These are phyloP conservation scores for Tilletia horrida DNA, from an alignment of 1,284 basidiomycete genomes.

Conservation along the genomic window DNA sequence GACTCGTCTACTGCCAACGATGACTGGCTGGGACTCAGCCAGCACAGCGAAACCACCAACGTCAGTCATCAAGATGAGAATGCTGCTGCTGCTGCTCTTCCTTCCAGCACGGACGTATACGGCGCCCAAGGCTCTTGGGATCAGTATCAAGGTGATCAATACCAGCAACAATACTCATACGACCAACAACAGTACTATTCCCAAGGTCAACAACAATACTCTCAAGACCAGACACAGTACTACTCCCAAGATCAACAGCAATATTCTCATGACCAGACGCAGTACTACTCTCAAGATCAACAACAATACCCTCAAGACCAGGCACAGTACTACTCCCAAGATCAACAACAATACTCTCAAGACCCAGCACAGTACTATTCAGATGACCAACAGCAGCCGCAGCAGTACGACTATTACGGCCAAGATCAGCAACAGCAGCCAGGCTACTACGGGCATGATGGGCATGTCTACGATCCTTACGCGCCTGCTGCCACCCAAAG, in stretches of 20 bases:
- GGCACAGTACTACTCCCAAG: constrained; percentile 1
- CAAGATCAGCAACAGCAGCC: constrained; percentile 13
- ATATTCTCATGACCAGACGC: constrained; percentile 11
- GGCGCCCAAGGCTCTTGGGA: constrained; percentile 17
- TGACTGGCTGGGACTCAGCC: constrained; percentile 30
- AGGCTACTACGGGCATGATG: background rate
- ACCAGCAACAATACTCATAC: constrained; percentile 16
- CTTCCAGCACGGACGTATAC: constrained; percentile 6
- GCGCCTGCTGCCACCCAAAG: too few relatives aligned
- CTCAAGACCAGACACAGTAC: background rate
- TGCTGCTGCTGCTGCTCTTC: too few relatives aligned
- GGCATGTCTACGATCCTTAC: too few relatives aligned
- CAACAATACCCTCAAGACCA: constrained; percentile 19
- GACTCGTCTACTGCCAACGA: constrained; percentile 30
- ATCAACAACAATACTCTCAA: constrained; percentile 12
- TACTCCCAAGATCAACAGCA: background rate
- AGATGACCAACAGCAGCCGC: constrained; percentile 6
- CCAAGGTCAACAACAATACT: constrained; percentile 22
- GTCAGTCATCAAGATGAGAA: constrained; percentile 24
- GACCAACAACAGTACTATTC: constrained; percentile 13
- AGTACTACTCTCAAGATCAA: constrained; percentile 19
- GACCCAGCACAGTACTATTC: background rate
- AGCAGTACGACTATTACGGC: constrained; percentile 21
- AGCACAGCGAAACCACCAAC: constrained; percentile 22
- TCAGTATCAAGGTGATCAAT: constrained; percentile 9